Base-by-base conservation (phyloP, 2,329 filamentous ascomycete genomes). In the Fusarium solani-melongenae region DNA sequence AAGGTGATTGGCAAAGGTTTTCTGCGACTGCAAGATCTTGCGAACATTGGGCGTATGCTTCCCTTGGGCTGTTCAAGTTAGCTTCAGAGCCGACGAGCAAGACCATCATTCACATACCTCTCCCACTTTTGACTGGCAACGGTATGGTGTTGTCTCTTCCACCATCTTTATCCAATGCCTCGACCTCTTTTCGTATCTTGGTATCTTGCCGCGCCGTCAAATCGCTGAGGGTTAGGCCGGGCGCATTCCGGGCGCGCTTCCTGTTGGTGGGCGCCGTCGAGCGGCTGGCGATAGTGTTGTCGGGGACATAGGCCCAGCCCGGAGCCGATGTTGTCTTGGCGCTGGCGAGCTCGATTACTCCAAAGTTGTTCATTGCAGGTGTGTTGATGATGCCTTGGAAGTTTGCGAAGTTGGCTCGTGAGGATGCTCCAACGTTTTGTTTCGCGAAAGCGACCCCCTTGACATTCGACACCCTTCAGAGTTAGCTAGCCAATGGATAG, bases 291-390 rank as follows among this genome's bases (percentile, higher is more conserved):
- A 89, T 87, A 46, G 82, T 88, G 80, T 89, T 91, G 79, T 98
- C 94, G 33, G 95, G 92, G 2, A 98, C 94, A 81, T 98, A 98
- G 14, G 94, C 94, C 93, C 95, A 98, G 78, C 96, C 96, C 1
- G 96, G 95, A 1, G 94, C 93, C 51, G 89, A 86, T 51, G 90
- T 89, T 17, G 91, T 91, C 70, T 90, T 91, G 31, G 91, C 86
- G 79, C 90, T 91, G 38, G 94, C 93, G 66, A 98, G 86, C 76
- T 97, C 92, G 83, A 97, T 92, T 77, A 98, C 94, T 77, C 93
- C 92, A 75, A 92, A 92, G 78, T 91, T 90, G 79, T 90, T 89
- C 88, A 91, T 92, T 55, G 62, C 62, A 31, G 24, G 22, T 12
- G 49, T n/a, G 17, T 12, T 36, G 15, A 62, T 49, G 53, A 38